Evolutionary conservation across 805 yeast species (phyloP), one percentile per base, ranked within the genome.

Genomic region (Candida golubevii): DNA sequence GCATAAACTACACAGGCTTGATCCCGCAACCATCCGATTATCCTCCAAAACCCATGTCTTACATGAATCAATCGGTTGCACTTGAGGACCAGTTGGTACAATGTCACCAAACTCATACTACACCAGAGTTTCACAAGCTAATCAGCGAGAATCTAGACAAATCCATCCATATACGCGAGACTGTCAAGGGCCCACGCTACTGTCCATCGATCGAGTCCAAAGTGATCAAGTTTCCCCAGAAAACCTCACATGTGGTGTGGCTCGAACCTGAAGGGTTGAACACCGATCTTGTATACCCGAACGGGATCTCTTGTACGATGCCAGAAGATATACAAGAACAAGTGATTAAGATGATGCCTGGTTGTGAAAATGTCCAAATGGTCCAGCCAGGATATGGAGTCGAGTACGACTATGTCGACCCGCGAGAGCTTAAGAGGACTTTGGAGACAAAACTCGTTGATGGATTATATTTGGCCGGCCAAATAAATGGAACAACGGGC

Each of bases 301-400:
- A 91, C 58, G 99, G 99, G 12, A 88, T 93, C 13, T 87, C 96
- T 2, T 85, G 90, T 56, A 89, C 99, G 0, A 85, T 93, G 95
- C 99, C 99, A 0, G 93, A 80, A 32, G 97, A 91, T 23, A 83
- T 90, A 28, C 99, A 93, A 64, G 75, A 74, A 18, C 71, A 78
- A 50, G 76, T 90, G 74, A 76, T 93, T 43, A 71, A 74, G 46
- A 68, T 88, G 69, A 86, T 93, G 48, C 85, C 88, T 4, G 99
- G 99, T 0, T 76, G 95, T 39, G 96, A 88, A 55, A 80, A 86
- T 51, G 97, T 85, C 0, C 71, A 67, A n/a, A 88, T 93, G 86
- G 60, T 84, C 10, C 97, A 90, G 59, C 97, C 97, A 0, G 99
- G 97, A 0, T 93, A 93, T 60, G 99, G 99, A n/a, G 99, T 93